phyloP scores from a whole-genome alignment of 176 grass and related monocot species.

The Luzula sylvatica region DNA sequence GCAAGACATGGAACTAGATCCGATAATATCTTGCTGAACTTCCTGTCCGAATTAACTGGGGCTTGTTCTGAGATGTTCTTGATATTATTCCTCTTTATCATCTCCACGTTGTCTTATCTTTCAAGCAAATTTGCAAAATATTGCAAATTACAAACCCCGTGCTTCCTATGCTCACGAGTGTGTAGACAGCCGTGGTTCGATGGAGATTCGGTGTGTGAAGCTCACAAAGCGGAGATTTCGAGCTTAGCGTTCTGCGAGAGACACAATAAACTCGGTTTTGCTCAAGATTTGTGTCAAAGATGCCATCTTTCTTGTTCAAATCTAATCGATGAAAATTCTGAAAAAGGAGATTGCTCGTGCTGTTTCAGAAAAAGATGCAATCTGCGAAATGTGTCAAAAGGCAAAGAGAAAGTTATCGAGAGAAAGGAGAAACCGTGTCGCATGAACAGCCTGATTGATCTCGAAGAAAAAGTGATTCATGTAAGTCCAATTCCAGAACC shows the following conservation, averaged over 20 bases:
- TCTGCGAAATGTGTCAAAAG: background rate
- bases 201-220: slow-evolving; percentile 65
- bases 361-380: slow-evolving; percentile 20
- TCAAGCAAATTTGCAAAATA: slow-evolving; percentile 58
- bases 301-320: slow-evolving; percentile 42
- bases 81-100: slow-evolving; percentile 68
- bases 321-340: slow-evolving; percentile 21
- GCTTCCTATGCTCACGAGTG: slow-evolving; percentile 65
- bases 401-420: slow-evolving; percentile 3
- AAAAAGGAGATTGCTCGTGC: slow-evolving; percentile 27
- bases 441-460: slow-evolving; percentile 32
- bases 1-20: background rate
- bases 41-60: slow-evolving; percentile 22
- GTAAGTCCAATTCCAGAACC: slow-evolving; percentile 4
- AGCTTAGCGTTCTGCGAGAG: slow-evolving; percentile 58
- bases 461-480: slow-evolving; percentile 31
- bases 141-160: slow-evolving; percentile 59
- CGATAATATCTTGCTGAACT: background rate
- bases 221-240: slow-evolving; percentile 72
- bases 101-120: slow-evolving; percentile 49
- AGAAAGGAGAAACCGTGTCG: slow-evolving; percentile 20
- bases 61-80: slow-evolving; percentile 72
- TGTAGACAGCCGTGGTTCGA: slow-evolving; percentile 76
- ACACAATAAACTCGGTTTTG: slow-evolving; percentile 52
- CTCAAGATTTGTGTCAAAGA: slow-evolving; percentile 41